phyloP scores from a whole-genome alignment of 192 early-diverging fungal genomes.

The Podila epicladia region DNA sequence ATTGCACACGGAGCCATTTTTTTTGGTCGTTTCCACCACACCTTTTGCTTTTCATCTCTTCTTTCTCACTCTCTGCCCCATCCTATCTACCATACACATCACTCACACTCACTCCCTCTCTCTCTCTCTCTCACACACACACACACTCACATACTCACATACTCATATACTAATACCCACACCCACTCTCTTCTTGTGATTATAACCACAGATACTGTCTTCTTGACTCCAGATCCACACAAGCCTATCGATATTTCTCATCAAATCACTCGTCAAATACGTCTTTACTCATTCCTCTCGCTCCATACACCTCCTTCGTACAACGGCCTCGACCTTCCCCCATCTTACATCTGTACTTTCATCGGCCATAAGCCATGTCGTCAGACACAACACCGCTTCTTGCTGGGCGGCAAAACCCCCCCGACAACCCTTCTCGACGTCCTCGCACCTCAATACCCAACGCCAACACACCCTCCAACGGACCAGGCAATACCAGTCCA shows the following conservation, averaged over 20 bases:
- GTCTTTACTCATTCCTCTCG: too few species aligned
- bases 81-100: background rate
- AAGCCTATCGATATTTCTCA: background rate
- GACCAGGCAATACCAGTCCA: background rate
- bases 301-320: too few species aligned
- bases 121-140: background rate
- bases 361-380: background rate
- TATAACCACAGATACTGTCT: too few species aligned
- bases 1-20: too few species aligned
- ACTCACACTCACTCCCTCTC: background rate
- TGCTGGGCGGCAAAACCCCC: background rate
- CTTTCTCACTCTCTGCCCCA: background rate
- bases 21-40: background rate
- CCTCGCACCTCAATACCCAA: slow-evolving; percentile 21
- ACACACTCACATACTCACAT: background rate
- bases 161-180: background rate
- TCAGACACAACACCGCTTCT: slow-evolving; percentile 51
- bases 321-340: too few species aligned
- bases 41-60: background rate
- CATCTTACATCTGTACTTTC: background rate
- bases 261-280: too few species aligned
- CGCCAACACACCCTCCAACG: background rate
- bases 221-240: background rate
- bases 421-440: background rate
- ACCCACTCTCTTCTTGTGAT: too few species aligned